Evolutionary conservation across 2,329 filamentous ascomycete species (phyloP).

Genomic region (Ascocoryne sarcoides): DNA sequence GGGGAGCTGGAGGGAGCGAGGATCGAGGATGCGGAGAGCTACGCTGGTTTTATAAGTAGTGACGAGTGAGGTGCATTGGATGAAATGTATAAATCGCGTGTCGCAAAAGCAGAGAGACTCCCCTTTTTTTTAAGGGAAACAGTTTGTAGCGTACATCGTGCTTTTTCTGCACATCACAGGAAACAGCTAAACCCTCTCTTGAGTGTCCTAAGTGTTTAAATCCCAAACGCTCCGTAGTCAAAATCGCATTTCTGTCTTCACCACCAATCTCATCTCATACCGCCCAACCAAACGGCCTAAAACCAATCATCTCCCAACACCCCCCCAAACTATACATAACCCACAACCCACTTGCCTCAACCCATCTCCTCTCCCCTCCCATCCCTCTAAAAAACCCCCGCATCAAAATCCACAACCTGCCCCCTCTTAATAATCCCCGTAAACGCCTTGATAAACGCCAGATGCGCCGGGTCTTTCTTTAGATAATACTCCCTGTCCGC

Average conservation of each 20-base stretch:
- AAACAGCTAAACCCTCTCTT: no score
- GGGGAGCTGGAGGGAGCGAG: slow-evolving; percentile 64
- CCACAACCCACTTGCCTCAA: no score
- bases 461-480: slow-evolving; percentile 53
- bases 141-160: no score
- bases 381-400: slow-evolving; percentile 40
- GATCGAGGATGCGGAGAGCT: slow-evolving; percentile 32
- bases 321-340: slow-evolving; percentile 1
- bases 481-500: slow-evolving; percentile 63
- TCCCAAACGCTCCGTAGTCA: no score
- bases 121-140: no score
- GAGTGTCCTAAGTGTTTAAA: no score
- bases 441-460: slow-evolving; percentile 46
- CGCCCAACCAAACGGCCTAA: no score
- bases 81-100: no score
- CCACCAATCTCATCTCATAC: slow-evolving; percentile 1
- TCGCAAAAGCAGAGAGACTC: no score
- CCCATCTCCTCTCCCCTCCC: no score
- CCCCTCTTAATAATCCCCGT: slow-evolving; percentile 41
- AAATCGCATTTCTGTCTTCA: not conserved
- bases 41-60: not conserved
- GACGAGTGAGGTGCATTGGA: no score
- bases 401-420: slow-evolving; percentile 51
- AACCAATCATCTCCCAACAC: not conserved
- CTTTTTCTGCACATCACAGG: no score